Base-by-base conservation (phyloP, 1,284 basidiomycete genomes). In the Coriolopsis trogii region DNA sequence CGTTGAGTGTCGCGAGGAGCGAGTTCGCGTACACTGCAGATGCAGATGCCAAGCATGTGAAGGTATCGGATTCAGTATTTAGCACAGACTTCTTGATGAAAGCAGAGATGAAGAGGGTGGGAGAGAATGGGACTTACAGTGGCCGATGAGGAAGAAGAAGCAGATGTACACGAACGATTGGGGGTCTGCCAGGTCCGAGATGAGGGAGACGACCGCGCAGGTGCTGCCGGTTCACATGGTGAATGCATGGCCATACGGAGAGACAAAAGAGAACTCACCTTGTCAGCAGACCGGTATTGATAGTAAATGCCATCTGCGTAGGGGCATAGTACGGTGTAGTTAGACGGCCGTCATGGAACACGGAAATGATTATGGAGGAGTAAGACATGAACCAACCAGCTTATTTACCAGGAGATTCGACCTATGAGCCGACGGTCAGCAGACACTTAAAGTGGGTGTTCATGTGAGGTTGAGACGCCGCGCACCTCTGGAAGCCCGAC, bases 361-460 rank as follows among this genome's bases (percentile, higher is more conserved):
- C 31, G 31, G n/a, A 34, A 31, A 18, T 16, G 33, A 34, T 34
- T 8, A 16, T 34, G 33, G 15, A 4, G 44, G 30, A 28, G 3
- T n/a, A n/a, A n/a, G n/a, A n/a, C n/a, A 15, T 18, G 12, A 5
- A 49, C 70, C 51, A 51, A 77, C 81, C 69, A 83, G 63, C 65
- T 73, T 76, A 58, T 72, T 77, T 53, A 82, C 81, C 69, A 83
- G 78, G 7, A 71, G 77, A 53, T 81, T 76, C 9, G 79, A 80
- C 52, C 79, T 34, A 18, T 18, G n/a, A 7, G 4, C 2, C n/a
- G 10, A 16, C 4, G 3, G 33, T n/a, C n/a, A 34, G 4, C 13
- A 4, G 33, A 16, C 33, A 34, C 6, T 9, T 33, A 13, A 4
- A 4, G n/a, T 7, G 33, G 5, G 6, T 34, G 33, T 18, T n/a